Conservation (phyloP, 2,329 filamentous ascomycete species). For the Xylariaceae sp. region DNA sequence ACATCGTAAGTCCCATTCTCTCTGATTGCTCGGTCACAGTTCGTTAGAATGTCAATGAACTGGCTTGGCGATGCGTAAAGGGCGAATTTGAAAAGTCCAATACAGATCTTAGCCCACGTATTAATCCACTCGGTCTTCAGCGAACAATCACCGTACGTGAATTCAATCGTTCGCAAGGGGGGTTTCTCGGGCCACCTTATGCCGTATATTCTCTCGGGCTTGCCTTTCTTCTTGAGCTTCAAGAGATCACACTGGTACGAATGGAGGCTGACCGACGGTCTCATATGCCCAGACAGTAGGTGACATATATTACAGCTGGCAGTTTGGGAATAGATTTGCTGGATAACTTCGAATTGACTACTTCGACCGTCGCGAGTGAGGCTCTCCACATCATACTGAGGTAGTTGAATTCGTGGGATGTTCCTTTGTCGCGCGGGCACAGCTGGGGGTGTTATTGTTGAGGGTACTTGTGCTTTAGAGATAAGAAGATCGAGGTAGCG, state of each 20-base stretch:
- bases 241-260: not conserved
- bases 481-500: not conserved
- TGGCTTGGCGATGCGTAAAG: constrained; percentile 18
- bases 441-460: not conserved
- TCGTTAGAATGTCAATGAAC: constrained; percentile 29
- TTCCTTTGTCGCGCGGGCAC: not conserved
- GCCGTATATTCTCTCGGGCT: no score
- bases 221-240: fast-evolving
- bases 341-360: constrained; percentile 12
- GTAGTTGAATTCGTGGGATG: not conserved
- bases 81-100: constrained; percentile 35
- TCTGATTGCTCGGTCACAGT: constrained; percentile 48
- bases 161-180: constrained; percentile 36
- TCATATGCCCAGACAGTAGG: not conserved
- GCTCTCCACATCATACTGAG: not conserved
- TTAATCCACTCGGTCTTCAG: constrained; percentile 27
- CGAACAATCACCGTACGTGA: constrained; percentile 29
- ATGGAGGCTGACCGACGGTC: constrained; percentile 1
- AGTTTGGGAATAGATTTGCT: constrained; percentile 7
- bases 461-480: not conserved
- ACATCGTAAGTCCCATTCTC: constrained; percentile 48
- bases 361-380: not conserved
- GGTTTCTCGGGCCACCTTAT: no score
- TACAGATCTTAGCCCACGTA: constrained; percentile 35
- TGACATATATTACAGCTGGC: constrained; percentile 22